phyloP scores from a whole-genome alignment of 1,284 basidiomycete species.

The Sparassis latifolia region DNA sequence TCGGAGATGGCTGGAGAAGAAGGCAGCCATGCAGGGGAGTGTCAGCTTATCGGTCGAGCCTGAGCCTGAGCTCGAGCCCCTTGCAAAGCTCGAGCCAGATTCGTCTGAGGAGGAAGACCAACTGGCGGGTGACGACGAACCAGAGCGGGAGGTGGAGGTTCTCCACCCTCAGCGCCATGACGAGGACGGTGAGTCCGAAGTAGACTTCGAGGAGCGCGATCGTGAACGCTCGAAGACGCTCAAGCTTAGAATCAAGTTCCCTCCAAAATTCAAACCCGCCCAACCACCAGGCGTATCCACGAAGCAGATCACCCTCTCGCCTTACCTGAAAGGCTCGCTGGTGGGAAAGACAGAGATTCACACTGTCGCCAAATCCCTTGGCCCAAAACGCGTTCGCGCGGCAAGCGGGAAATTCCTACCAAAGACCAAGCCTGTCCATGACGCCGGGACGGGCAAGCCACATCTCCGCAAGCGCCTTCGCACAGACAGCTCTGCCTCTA shows the following conservation, averaged over 20 bases:
- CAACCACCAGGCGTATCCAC: constrained; percentile 5
- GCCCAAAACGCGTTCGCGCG: constrained; percentile 7
- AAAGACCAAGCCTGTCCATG: constrained; percentile 4
- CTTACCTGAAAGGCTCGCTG: constrained; percentile 7
- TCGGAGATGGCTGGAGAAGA: constrained; percentile 20
- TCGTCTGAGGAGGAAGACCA: constrained; percentile 11
- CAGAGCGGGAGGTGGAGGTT: constrained; percentile 3
- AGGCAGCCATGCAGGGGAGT: constrained; percentile 4
- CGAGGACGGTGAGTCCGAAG: constrained; percentile 23
- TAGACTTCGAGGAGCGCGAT: constrained; percentile 20
- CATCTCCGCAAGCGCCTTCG: constrained; percentile 17
- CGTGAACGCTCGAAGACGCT: constrained; percentile 24
- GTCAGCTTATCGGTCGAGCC: constrained; percentile 6
- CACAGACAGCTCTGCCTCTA: constrained; percentile 8
- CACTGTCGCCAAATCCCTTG: constrained; percentile 4
- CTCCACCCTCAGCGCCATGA: constrained; percentile 9
- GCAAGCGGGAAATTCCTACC: constrained; percentile 15
- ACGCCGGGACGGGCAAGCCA: background rate
- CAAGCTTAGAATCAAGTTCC: constrained; percentile 34
- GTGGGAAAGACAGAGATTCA: background rate
- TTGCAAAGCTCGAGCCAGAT: constrained; percentile 11
- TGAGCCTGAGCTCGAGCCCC: constrained; percentile 4
- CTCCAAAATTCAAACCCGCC: constrained; percentile 16
- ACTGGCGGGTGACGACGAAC: constrained; percentile 1
- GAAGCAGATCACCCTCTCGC: constrained; percentile 17